Percentiles rank a stretch among this genome's conserved stretches.
Conservation (phyloP, 306 rosid species). For the Prunus kanzakura region DNA sequence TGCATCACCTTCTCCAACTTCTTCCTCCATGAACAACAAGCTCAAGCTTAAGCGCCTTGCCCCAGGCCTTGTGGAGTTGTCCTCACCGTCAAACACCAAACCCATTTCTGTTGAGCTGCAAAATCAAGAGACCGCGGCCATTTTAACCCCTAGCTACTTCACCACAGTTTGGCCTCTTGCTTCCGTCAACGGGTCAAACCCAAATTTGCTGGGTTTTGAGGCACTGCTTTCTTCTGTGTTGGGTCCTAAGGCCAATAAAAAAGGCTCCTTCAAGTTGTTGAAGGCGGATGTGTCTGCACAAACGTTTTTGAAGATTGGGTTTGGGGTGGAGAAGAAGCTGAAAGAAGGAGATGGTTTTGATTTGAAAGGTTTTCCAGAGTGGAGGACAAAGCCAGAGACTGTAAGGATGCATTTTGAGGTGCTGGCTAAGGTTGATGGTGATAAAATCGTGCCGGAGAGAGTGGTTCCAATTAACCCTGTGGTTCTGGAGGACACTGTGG, state of each 20-base stretch:
- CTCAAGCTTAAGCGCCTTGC: constrained; percentile 94
- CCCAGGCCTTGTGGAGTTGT: constrained; percentile 91
- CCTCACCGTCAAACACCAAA: constrained; percentile 47
- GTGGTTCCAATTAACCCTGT: constrained; percentile 56
- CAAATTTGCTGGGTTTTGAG: constrained; percentile 77
- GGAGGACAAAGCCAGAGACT: constrained; percentile 84
- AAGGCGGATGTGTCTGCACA: constrained; percentile 88
- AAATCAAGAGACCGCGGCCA: constrained; percentile 48
- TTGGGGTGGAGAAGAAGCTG: constrained; percentile 80
- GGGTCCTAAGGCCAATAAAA: constrained; percentile 60
- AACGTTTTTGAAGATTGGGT: constrained; percentile 76
- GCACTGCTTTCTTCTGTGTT: constrained; percentile 61
- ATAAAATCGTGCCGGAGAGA: constrained; percentile 74
- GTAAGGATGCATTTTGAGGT: constrained; percentile 81
- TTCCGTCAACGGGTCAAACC: constrained; percentile 74
- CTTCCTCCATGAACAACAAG: constrained; percentile 51
- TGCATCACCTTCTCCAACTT: constrained; percentile 54
- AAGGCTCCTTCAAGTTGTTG: constrained; percentile 82
- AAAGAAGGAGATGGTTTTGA: constrained; percentile 61
- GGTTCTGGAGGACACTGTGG: constrained; percentile 48
- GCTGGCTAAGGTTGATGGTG: constrained; percentile 84
- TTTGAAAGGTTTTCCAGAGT: constrained; percentile 56
- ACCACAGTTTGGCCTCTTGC: constrained; percentile 77
- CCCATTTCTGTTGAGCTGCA: constrained; percentile 32
- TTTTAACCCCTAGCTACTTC: constrained; percentile 62